Base-by-base conservation (phyloP, 768 basidiomycete genomes). In the Guyanaporus albipodus region DNA sequence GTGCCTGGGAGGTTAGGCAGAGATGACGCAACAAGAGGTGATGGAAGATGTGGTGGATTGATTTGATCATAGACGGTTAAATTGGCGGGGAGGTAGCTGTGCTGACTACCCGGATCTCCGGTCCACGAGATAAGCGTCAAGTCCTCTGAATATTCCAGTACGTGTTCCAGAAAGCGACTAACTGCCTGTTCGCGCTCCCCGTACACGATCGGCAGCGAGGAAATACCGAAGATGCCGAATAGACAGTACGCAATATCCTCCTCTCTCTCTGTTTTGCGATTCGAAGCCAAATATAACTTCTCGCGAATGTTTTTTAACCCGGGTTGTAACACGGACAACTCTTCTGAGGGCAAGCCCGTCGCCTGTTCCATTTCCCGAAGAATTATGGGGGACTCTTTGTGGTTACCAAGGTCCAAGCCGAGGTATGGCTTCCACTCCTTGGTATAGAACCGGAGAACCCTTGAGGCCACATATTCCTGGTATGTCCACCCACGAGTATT, bases 211-310 rank as follows among this genome's bases (percentile, higher is more conserved):
- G 38, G 42, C 7, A 55, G 40, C 0, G 52, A n/a, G n/a, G n/a
- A 7, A 2, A 34, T 29, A 27, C 43, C 33, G 38, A 56, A 47
- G 11, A 56, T 44, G 0, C 53, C 53, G 3, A 55, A 8, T 6
- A 56, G 4, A 0, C 45, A 54, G 27, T 56, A 55, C 10, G 51
- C 53, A 1, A 11, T 22, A 12, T 53, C 52, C 18, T 53, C 52
- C 6, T 21, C 48, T 1, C 12, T 28, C 2, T 40, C 47, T 6
- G 52, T 42, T 11, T 38, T 21, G 0, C 46, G 54, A 21, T 0
- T 22, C 0, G 52, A 41, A 31, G 54, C 52, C 6, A 53, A 0
- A n/a, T 29, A 45, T 2, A 53, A 40, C 21, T 54, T 55, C 40
- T 54, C 54, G 1, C 54, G 52, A 4, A 33, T 47, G 8, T 17